phyloP scores from a whole-genome alignment of 2,329 filamentous ascomycete species.

The Exophiala xenobiotica region DNA sequence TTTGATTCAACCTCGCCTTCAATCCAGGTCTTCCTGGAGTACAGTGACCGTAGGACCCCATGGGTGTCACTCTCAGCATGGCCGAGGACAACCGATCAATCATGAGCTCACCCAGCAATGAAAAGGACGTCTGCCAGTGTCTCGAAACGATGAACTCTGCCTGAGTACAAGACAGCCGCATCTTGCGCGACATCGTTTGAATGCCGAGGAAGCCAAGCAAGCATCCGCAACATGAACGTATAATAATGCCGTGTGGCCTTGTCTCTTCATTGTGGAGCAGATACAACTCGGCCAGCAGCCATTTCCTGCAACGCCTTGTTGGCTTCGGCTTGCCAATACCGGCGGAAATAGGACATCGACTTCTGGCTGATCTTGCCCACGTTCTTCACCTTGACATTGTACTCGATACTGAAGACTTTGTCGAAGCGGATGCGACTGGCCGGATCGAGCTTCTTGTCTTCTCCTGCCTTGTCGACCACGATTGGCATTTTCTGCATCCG shows the following conservation, averaged over 20 bases:
- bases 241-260: not conserved
- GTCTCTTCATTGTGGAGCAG: not conserved
- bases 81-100: no score
- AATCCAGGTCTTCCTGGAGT: not conserved
- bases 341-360: slow-evolving; percentile 32
- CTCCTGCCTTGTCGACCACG: slow-evolving; percentile 32
- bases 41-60: not conserved
- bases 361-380: slow-evolving; percentile 37
- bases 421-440: slow-evolving; percentile 44
- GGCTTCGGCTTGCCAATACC: slow-evolving; percentile 20
- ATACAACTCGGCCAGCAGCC: not conserved
- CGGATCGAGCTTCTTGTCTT: slow-evolving; percentile 31
- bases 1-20: not conserved
- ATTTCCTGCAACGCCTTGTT: not conserved
- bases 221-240: slow-evolving; percentile 2
- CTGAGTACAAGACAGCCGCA: no score
- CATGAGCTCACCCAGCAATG: no score
- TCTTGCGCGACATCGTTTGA: no score
- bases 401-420: slow-evolving; percentile 44
- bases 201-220: not conserved
- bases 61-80: no score
- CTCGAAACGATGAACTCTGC: no score
- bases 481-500: slow-evolving; percentile 40
- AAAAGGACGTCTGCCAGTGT: no score
- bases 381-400: slow-evolving; percentile 44